Base-by-base conservation (phyloP, 179 eudicot genomes). In the Sideroxylon spinosum region DNA sequence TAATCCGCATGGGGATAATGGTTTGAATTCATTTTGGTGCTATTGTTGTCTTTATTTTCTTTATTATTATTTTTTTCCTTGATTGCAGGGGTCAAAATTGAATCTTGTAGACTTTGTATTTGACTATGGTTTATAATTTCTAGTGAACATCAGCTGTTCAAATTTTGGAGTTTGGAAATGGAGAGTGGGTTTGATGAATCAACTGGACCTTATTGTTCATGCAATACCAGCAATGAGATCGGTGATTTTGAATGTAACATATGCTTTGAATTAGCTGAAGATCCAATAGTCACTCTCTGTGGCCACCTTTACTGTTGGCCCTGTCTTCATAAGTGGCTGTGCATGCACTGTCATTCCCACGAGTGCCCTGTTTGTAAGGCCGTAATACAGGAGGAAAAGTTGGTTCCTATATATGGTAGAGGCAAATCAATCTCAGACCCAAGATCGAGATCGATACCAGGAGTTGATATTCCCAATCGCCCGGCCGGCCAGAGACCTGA, bases 401-500 rank as follows among this genome's bases (percentile, higher is more conserved):
- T 91, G 59, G 87, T 91, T n/a, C 92, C 94, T 49, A 66, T 91
- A 14, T 89, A 91, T 65, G 91, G 92, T 12, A 76, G 92, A 57
- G 94, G 94, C 5, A 87, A 85, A 68, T 78, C 81, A 9, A 73
- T 86, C 0, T 79, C 88, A 0, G 94, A 91, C 66, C 94, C 92
- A 26, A 83, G 94, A 71, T 83, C 85, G 0, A 91, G 81, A 71
- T 87, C 90, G 0, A 77, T 89, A 49, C 88, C 94, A 11, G 90
- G 88, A 19, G 71, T 84, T n/a, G 80, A 86, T 59, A 87, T 91
- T 16, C 92, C 94, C 7, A 79, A 79, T 26, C 87, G 94, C 9
- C 94, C 94, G 20, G 79, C 90, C 0, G 92, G 91, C 29, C 91
- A 87, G 79, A 82, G 94, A 75, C 94, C 92, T 7, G 86, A 83